Evolutionary conservation across 1,139 yeast species (phyloP).

Genomic region (Eremothecium coryli): DNA sequence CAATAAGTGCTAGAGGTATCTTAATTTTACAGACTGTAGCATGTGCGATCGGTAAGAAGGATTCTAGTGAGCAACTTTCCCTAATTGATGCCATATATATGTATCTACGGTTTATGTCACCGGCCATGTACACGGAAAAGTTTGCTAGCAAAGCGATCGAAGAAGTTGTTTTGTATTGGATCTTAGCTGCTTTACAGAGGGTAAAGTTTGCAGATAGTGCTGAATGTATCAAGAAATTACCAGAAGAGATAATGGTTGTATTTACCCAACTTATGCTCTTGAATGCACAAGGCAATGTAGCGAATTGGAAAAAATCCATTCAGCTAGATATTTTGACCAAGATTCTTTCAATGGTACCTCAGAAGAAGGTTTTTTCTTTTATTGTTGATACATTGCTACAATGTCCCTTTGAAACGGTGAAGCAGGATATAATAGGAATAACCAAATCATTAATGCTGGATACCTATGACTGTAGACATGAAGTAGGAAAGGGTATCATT

Average conservation of each 20-base stretch:
- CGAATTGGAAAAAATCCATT: constrained; percentile 22
- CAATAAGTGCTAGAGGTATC: constrained; percentile 30
- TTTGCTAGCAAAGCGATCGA: constrained; percentile 29
- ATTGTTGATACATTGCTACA: constrained; percentile 54
- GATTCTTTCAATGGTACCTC: constrained; percentile 48
- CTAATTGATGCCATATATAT: constrained; percentile 26
- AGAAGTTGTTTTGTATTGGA: constrained; percentile 38
- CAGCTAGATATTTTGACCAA: constrained; percentile 45
- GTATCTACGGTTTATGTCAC: constrained; percentile 31
- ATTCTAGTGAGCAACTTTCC: constrained; percentile 11
- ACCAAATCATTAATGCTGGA: constrained; percentile 53
- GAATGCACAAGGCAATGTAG: constrained; percentile 30
- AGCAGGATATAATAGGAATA: constrained; percentile 52
- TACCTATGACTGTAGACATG: constrained; percentile 5
- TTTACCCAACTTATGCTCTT: constrained; percentile 41
- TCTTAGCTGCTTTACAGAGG: constrained; percentile 33
- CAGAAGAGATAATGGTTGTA: constrained; percentile 29
- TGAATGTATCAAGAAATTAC: constrained; percentile 19
- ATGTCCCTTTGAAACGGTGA: constrained; percentile 59
- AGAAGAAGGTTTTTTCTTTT: constrained; percentile 49
- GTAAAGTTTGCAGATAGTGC: constrained; percentile 28
- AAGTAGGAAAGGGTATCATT: constrained; percentile 7
- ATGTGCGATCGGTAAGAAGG: constrained; percentile 15
- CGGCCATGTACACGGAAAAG: constrained; percentile 28
- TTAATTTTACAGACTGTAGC: constrained; percentile 28